Evolutionary conservation across 108 stramenopile genomes (phyloP), one percentile per base, ranked within the genome.

Genomic region (Pseudonitzschia multiseries): DNA sequence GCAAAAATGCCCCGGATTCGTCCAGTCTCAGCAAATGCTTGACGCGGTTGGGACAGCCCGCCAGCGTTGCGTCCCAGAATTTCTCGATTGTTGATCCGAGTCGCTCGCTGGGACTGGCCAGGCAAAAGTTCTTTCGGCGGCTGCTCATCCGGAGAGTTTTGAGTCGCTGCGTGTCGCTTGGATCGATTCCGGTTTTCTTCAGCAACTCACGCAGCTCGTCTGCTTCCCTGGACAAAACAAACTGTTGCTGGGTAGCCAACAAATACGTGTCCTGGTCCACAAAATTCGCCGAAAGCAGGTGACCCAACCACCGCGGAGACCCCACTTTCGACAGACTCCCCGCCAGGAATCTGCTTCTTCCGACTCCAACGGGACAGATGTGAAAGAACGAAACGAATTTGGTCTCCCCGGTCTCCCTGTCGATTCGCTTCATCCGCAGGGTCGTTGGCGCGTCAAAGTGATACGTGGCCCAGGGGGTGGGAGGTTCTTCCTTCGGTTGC

Each of bases 191-290:
- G 4, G 8, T 28, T 27, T 40, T 26, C 44, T 67, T 36, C 70
- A 72, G 32, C 50, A 74, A 13, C 31, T 60, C 28, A 46, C 70
- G 54, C 4, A 83, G 27, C 50, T 71, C 80, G 63, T 83, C 72
- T 41, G 86, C 89, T 80, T 91, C 89, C 21, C 57, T 65, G 40
- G 53, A 46, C 53, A 91, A 62, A 54, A 91, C 80, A 36, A 72
- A 57, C 42, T 57, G 70, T 50, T 91, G 86, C 64, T 87, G 86
- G 4, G 86, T 83, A 14, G 79, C 81, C 41, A 91, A 50, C 1
- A 91, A 75, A 72, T 75, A 79, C 8, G 89, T 91, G 74, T 91
- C 89, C 73, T 91, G 89, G 42, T 91, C 89, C 36, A 91, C 65
- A 62, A 91, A 91, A 57, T 85, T 85, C 63, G 86, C 82, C 27